These are phyloP conservation scores for Yamadazyma atmosphaerica DNA, from an alignment of 1,139 yeast species.

Conservation along the genomic window DNA sequence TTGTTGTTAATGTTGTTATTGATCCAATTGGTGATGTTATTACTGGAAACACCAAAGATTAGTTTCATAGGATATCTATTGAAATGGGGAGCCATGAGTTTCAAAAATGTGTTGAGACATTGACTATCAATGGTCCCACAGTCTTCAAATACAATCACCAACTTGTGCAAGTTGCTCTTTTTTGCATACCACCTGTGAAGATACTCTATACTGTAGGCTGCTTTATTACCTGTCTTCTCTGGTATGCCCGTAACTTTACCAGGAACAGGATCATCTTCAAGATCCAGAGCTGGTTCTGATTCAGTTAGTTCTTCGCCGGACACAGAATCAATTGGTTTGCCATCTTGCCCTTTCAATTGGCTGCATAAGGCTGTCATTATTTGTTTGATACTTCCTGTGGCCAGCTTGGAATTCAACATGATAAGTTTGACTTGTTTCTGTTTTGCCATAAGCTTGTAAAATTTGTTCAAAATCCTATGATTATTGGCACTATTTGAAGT, in stretches of 20 bases:
- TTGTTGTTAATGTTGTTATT: conserved; percentile 33
- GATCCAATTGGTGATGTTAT: conserved; percentile 38
- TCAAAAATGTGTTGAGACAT: conserved; percentile 52
- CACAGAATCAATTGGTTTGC: neutral
- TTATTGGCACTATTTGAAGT: conserved; percentile 63
- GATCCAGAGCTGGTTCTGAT: too few relatives aligned
- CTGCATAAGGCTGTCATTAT: conserved; percentile 39
- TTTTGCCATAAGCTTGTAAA: conserved; percentile 22
- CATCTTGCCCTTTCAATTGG: conserved; percentile 21
- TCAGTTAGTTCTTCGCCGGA: conserved; percentile 4
- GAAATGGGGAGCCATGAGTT: conserved; percentile 41
- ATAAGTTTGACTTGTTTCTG: conserved; percentile 28
- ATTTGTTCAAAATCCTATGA: conserved; percentile 45
- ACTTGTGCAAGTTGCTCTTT: conserved; percentile 14
- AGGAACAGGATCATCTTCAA: too few relatives aligned
- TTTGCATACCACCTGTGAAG: conserved; percentile 45
- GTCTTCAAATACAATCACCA: conserved; percentile 60
- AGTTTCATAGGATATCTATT: conserved; percentile 43
- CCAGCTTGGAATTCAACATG: conserved; percentile 41
- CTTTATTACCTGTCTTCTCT: conserved; percentile 16
- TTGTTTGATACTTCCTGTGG: conserved; percentile 38
- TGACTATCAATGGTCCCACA: conserved; percentile 57
- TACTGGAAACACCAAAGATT: conserved; percentile 56
- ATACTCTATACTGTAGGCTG: conserved; percentile 55
- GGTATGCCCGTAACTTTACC: neutral